Evolutionary conservation across 768 basidiomycete species (phyloP).

Genomic region (Collybiopsis confluens): DNA sequence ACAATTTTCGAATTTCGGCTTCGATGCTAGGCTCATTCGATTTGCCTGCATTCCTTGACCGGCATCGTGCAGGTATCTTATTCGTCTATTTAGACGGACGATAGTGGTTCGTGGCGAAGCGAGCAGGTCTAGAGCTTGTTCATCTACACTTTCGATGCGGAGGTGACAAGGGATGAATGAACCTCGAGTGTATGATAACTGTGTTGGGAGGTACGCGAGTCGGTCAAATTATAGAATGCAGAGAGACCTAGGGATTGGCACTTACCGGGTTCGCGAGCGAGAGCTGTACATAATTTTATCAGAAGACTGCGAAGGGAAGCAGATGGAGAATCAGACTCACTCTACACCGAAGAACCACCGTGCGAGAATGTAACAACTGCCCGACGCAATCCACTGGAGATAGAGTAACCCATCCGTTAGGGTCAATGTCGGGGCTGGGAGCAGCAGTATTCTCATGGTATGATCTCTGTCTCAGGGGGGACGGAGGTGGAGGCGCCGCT

Average conservation of each 20-base stretch:
- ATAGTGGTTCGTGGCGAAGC: slow-evolving; percentile 20
- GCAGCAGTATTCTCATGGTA: slow-evolving; percentile 25
- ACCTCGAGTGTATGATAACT: slow-evolving; percentile 36
- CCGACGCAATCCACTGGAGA: slow-evolving; percentile 17
- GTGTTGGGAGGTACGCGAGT: neutral
- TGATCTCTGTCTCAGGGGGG: slow-evolving; percentile 28
- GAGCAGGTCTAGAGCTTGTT: slow-evolving; percentile 26
- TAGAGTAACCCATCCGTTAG: slow-evolving; percentile 29
- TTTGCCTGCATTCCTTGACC: slow-evolving; percentile 6
- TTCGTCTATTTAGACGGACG: slow-evolving; percentile 24
- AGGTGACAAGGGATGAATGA: slow-evolving; percentile 33
- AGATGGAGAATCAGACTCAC: slow-evolving; percentile 15
- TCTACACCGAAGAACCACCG: slow-evolving; percentile 22
- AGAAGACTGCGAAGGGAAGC: neutral
- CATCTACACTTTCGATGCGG: slow-evolving; percentile 23
- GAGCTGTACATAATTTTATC: slow-evolving; percentile 16
- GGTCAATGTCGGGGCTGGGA: slow-evolving; percentile 29
- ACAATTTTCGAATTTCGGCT: slow-evolving; percentile 9
- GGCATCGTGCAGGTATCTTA: slow-evolving; percentile 20
- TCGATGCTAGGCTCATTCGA: neutral
- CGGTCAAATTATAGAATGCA: neutral
- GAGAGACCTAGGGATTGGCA: neutral
- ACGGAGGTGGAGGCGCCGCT: slow-evolving; percentile 25
- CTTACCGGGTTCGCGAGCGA: slow-evolving; percentile 33
- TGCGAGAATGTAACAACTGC: slow-evolving; percentile 16